Evolutionary conservation across 345 rosid genomes (phyloP).

Genomic region (Excoecaria agallocha): DNA sequence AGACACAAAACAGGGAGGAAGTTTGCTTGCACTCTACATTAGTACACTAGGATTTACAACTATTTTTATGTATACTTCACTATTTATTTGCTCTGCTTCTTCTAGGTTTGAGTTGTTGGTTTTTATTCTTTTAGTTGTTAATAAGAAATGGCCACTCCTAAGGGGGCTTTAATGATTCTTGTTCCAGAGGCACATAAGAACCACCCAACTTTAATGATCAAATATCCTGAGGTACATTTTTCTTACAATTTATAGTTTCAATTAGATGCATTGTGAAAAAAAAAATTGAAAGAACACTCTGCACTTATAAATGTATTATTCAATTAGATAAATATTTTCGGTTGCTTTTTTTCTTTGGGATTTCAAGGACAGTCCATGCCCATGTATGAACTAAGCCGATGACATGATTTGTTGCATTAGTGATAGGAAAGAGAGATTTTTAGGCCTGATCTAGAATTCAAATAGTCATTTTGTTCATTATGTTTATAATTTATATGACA

Average conservation of each 20-base stretch:
- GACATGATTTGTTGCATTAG: neutral
- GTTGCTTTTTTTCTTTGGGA: neutral
- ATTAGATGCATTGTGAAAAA: neutral
- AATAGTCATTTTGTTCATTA: neutral
- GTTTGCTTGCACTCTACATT: constrained; percentile 13
- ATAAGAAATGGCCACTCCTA: constrained; percentile 89
- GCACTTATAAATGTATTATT: neutral
- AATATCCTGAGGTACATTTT: too few species aligned
- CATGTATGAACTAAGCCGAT: neutral
- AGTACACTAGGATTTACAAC: constrained; percentile 6
- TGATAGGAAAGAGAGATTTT: neutral
- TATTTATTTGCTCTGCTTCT: constrained; percentile 1
- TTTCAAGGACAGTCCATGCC: neutral
- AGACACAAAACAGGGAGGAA: constrained; percentile 19
- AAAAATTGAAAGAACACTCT: neutral
- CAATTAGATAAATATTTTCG: neutral
- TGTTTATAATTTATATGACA: too few species aligned
- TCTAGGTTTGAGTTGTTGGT: constrained; percentile 18
- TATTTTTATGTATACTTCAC: neutral
- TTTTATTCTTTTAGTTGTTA: constrained; percentile 50
- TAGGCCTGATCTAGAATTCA: neutral
- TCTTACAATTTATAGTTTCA: too few species aligned
- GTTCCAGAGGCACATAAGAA: constrained; percentile 99
- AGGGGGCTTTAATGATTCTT: constrained; percentile 95
- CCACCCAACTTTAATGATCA: too few species aligned